These are phyloP conservation scores for Pyricularia pennisetigena DNA, from an alignment of 2,329 filamentous ascomycete genomes.

Conservation along the genomic window DNA sequence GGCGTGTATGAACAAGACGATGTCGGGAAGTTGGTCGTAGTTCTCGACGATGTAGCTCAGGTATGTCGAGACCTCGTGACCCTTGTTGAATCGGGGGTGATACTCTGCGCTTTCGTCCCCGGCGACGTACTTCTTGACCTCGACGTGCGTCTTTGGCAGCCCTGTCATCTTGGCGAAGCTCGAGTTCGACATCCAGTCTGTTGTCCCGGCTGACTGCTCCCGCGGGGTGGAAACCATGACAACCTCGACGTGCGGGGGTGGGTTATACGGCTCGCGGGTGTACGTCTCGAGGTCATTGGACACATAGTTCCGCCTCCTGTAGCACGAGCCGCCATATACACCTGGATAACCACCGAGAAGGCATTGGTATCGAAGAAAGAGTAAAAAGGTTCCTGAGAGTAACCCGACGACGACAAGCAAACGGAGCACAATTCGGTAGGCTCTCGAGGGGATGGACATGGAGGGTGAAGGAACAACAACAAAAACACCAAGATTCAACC, in stretches of 20 bases:
- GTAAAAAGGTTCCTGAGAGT: background rate
- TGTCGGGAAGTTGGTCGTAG: conserved; percentile 48
- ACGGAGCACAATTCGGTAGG: conserved; percentile 2
- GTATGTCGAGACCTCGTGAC: conserved; percentile 54
- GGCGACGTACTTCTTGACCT: conserved; percentile 34
- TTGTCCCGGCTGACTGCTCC: background rate
- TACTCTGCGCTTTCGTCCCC: conserved; percentile 34
- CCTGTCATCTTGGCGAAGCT: background rate
- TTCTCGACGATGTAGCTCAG: conserved; percentile 51
- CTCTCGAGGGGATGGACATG: background rate
- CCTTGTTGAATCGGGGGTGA: conserved; percentile 44
- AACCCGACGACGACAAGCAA: background rate
- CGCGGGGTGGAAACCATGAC: background rate
- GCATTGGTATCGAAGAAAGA: conserved; percentile 3
- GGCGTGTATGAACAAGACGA: conserved; percentile 52
- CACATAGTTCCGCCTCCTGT: conserved; percentile 1
- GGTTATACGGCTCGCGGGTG: background rate
- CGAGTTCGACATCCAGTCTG: background rate
- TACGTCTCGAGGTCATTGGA: conserved; percentile 2
- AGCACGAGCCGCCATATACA: conserved; percentile 4
- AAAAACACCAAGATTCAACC: background rate
- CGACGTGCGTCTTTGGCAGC: conserved; percentile 14
- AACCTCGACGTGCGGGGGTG: background rate
- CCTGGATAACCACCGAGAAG: conserved; percentile 5
- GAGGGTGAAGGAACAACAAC: background rate